Evolutionary conservation across 495 filamentous ascomycete genomes (phyloP).

Genomic region (Aspergillus asperescens): DNA sequence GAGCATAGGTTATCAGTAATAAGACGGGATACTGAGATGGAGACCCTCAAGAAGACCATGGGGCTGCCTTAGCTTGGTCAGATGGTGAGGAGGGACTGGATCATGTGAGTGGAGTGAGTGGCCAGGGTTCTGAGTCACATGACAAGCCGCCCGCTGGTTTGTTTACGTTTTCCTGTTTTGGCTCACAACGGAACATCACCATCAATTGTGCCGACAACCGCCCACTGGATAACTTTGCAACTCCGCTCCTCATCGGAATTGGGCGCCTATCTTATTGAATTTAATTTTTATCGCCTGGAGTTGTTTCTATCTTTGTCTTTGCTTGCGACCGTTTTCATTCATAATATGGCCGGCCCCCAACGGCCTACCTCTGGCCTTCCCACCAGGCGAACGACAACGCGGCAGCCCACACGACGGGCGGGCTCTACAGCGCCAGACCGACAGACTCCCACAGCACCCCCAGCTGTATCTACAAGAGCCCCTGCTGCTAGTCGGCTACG

Average conservation of each 20-base stretch:
- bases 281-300: background rate
- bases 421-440: constrained; percentile 33
- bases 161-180: constrained; percentile 43
- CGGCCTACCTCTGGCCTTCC: constrained; percentile 48
- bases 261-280: background rate
- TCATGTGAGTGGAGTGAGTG: constrained; percentile 37
- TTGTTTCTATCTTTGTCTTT: background rate
- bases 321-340: constrained; percentile 6
- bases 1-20: background rate
- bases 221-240: constrained; percentile 8
- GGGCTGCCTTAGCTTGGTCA: background rate
- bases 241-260: background rate
- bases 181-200: constrained; percentile 22
- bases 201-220: constrained; percentile 13
- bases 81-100: background rate
- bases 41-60: background rate
- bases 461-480: constrained; percentile 54
- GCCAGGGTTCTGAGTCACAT: constrained; percentile 14
- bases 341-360: constrained; percentile 49
- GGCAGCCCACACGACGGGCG: constrained; percentile 45
- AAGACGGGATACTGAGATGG: background rate
- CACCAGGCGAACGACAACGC: constrained; percentile 50
- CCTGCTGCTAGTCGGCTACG: constrained; percentile 44
- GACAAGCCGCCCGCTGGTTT: constrained; percentile 27
- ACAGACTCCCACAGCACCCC: constrained; percentile 60